Conservation (phyloP, 495 filamentous ascomycete species). For the Annulohypoxylon stygium region DNA sequence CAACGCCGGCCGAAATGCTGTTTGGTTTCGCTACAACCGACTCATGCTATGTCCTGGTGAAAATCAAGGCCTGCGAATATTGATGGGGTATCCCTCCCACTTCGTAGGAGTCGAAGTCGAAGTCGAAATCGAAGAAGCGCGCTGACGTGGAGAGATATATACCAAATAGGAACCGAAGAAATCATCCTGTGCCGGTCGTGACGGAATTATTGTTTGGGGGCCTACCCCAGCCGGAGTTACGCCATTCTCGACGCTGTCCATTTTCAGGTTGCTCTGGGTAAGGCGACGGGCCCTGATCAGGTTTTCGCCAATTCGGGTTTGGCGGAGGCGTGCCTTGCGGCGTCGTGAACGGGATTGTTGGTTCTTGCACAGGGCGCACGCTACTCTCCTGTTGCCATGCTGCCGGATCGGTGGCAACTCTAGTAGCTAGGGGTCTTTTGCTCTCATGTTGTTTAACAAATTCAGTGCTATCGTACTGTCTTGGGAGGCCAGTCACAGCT, state of each 20-base stretch:
- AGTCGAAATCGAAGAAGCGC: constrained; percentile 29
- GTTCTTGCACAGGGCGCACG: constrained; percentile 80
- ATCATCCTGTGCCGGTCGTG: constrained; percentile 49
- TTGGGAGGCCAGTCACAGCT: constrained; percentile 67
- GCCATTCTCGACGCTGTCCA: constrained; percentile 61
- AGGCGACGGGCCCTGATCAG: constrained; percentile 53
- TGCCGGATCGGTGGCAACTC: constrained; percentile 81
- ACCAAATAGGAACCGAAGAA: constrained; percentile 19
- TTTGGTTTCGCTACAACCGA: constrained; percentile 47
- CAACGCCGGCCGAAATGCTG: constrained; percentile 48
- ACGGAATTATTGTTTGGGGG: constrained; percentile 52
- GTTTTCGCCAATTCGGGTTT: constrained; percentile 57
- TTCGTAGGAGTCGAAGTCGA: constrained; percentile 15
- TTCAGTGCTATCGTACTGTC: constrained; percentile 70
- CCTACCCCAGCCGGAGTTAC: constrained; percentile 66
- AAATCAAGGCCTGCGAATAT: constrained; percentile 44
- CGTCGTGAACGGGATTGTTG: constrained; percentile 57
- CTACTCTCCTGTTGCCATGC: constrained; percentile 86
- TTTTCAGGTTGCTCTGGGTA: constrained; percentile 50
- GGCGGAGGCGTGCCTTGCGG: constrained; percentile 59
- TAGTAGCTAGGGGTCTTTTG: constrained; percentile 63
- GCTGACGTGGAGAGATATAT: constrained; percentile 37
- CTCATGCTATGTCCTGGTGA: constrained; percentile 46
- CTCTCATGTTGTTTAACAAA: constrained; percentile 63
- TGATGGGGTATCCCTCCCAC: constrained; percentile 22